phyloP scores from a whole-genome alignment of 2,329 filamentous ascomycete genomes.

The Orbilia javanica region DNA sequence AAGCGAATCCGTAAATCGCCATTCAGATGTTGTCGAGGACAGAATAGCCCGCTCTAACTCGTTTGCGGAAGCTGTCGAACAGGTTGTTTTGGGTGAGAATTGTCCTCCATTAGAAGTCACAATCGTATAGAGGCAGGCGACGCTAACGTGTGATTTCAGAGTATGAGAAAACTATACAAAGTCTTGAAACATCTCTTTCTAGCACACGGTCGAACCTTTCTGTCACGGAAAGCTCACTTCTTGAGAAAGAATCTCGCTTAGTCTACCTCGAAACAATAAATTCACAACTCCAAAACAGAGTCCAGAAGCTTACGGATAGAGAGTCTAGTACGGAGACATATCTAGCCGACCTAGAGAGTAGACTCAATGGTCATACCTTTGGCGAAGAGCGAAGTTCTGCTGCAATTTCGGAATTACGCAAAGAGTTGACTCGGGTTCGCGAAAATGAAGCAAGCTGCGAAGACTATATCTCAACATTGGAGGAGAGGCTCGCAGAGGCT shows the following conservation, averaged over 20 bases:
- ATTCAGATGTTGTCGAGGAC: conserved; percentile 81
- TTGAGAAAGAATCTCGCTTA: conserved; percentile 94
- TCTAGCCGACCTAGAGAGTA: conserved; percentile 88
- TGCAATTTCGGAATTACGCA: conserved; percentile 86
- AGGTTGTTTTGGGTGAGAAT: conserved; percentile 77
- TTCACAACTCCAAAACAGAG: conserved; percentile 83
- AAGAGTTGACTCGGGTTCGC: conserved; percentile 86
- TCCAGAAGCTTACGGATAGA: conserved; percentile 93
- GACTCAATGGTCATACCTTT: conserved; percentile 88
- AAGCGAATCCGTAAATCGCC: conserved; percentile 71
- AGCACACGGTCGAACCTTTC: conserved; percentile 87
- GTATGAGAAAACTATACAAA: conserved; percentile 98
- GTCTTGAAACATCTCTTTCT: conserved; percentile 88
- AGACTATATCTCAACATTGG: conserved; percentile 96
- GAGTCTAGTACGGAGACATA: conserved; percentile 93
- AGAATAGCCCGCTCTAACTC: conserved; percentile 93
- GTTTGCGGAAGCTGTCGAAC: conserved; percentile 94
- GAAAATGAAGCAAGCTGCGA: conserved; percentile 92
- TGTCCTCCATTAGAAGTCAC: background rate
- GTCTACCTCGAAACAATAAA: conserved; percentile 94
- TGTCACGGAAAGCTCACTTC: conserved; percentile 83
- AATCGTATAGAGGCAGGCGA: no score
- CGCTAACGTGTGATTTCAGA: conserved; percentile 68
- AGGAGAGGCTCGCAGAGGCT: conserved; percentile 93
- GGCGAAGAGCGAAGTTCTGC: conserved; percentile 93